Base-by-base conservation (phyloP, 73 alveolate genomes). In the Paramecium sexaurelia region DNA sequence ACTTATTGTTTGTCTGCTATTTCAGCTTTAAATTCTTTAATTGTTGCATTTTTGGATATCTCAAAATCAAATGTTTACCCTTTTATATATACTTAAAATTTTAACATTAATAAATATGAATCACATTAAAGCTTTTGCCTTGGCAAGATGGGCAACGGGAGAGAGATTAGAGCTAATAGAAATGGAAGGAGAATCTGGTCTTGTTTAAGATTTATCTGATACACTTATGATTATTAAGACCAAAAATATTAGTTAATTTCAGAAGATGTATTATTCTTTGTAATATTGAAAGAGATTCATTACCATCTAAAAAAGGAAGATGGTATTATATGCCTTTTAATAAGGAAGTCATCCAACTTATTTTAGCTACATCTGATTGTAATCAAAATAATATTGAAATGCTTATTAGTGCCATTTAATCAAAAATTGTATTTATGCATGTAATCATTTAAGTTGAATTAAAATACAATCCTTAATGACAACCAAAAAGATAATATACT, bases 281-380 rank as follows among this genome's bases (percentile, higher is more conserved):
- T 71, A 15, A 32, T 35, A 19, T 71, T 36, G 13, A 51, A 51
- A 71, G 86, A 35, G 56, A 32, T 33, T 71, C 86, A 71, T 40
- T 71, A 7, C 86, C 86, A 15, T 78, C 90, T 6, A 37, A 39
- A 45, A 40, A 37, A 19, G 90, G 90, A 11, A 78, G 90, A 40
- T 78, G 90, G 90, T 78, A 78, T 43, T 78, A 78, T 33, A n/a
- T 39, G 55, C 90, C 90, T 9, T 78, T 41, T 43, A 78, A 78
- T 22, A 78, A 78, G 22, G 90, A 78, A 19, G 22, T 78, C n/a
- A 33, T 78, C 35, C 13, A 78, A 40, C 17, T 78, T 10, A 45
- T 78, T 20, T 43, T 78, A 45, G 33, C 45, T 11, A 24, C 90
- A 22, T 9, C 41, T 19, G 90, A 78, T 22, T 78, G 90, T 27